These are phyloP conservation scores for Arthrobotrys musiformis DNA, from an alignment of 2,329 filamentous ascomycete species.

Conservation along the genomic window DNA sequence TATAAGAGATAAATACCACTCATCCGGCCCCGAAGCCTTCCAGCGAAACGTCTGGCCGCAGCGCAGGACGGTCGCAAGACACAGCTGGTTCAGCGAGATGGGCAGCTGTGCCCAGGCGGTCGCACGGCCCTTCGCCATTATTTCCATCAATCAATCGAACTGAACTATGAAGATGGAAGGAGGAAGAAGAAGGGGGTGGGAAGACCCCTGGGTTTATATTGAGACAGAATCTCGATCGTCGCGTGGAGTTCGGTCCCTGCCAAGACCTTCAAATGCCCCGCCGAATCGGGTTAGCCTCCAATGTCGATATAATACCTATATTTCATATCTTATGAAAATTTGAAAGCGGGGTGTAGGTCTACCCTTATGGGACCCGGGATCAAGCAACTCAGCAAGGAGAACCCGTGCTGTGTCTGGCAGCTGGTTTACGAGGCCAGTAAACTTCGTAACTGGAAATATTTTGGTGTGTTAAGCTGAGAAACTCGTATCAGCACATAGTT, in stretches of 20 bases:
- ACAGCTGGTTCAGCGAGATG: conserved; percentile 82
- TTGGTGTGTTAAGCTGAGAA: too few species aligned
- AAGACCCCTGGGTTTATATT: conserved; percentile 25
- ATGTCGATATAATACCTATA: background rate
- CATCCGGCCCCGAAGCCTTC: conserved; percentile 80
- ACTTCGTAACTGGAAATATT: too few species aligned
- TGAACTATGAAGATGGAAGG: background rate
- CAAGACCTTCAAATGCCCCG: conserved; percentile 41
- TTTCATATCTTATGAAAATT: background rate
- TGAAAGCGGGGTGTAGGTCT: too few species aligned
- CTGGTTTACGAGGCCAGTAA: too few species aligned
- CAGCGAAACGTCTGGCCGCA: conserved; percentile 98
- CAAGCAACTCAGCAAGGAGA: too few species aligned
- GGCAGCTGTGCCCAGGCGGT: conserved; percentile 86
- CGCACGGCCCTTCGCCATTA: conserved; percentile 31
- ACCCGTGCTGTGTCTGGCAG: too few species aligned
- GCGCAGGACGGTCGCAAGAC: conserved; percentile 90
- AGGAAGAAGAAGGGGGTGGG: background rate
- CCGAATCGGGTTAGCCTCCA: conserved; percentile 43
- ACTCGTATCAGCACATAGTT: too few species aligned
- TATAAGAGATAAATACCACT: conserved; percentile 72
- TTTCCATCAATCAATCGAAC: background rate
- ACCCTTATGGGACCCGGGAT: too few species aligned
- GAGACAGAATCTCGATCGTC: conserved; percentile 24
- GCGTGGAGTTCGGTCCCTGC: conserved; percentile 44